Conservation (phyloP, 1,284 basidiomycete genomes). For the Cryptococcus neoformans region DNA sequence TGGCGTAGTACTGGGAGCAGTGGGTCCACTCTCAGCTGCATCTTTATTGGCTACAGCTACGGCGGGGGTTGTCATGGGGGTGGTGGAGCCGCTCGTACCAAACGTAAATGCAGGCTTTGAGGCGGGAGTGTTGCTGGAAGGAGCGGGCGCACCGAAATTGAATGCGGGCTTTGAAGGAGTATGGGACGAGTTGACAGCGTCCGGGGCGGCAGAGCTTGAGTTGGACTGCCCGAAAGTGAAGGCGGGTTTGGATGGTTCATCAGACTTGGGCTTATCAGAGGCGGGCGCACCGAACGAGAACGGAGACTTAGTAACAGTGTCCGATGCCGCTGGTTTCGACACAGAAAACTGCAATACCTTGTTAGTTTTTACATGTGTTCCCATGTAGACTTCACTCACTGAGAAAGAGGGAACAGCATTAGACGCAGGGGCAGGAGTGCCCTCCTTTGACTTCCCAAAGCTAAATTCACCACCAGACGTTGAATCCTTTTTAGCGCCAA, state of each 20-base stretch:
- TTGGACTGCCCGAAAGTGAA: slow-evolving; percentile 20
- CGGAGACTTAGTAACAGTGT: slow-evolving; percentile 14
- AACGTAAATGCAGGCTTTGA: slow-evolving; percentile 15
- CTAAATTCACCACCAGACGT: slow-evolving; percentile 10
- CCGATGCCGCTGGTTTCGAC: slow-evolving; percentile 13
- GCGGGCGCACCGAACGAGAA: slow-evolving; percentile 24
- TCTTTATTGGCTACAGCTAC: not conserved
- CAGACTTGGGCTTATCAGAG: slow-evolving; percentile 8
- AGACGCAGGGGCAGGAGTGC: not conserved
- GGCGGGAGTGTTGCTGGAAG: slow-evolving; percentile 6
- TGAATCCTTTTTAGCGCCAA: not conserved
- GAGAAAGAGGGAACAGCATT: slow-evolving; percentile 7
- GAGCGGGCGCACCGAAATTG: slow-evolving; percentile 9
- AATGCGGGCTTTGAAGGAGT: slow-evolving; percentile 13
- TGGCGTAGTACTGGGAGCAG: slow-evolving; percentile 2
- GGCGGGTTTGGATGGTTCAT: slow-evolving; percentile 14
- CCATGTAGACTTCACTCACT: slow-evolving; percentile 6
- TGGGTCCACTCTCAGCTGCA: not conserved
- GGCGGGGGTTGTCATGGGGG: not conserved
- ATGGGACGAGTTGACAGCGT: slow-evolving; percentile 4
- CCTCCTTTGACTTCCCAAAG: slow-evolving; percentile 9
- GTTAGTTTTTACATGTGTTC: not conserved
- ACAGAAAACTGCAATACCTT: slow-evolving; percentile 2
- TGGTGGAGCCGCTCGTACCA: slow-evolving; percentile 4
- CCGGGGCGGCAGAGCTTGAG: slow-evolving; percentile 6